A percentile compares a stretch with the other conserved stretches of the same genome.
phyloP scores from a whole-genome alignment of 208 protist genomes.

The Porcisia deanei region DNA sequence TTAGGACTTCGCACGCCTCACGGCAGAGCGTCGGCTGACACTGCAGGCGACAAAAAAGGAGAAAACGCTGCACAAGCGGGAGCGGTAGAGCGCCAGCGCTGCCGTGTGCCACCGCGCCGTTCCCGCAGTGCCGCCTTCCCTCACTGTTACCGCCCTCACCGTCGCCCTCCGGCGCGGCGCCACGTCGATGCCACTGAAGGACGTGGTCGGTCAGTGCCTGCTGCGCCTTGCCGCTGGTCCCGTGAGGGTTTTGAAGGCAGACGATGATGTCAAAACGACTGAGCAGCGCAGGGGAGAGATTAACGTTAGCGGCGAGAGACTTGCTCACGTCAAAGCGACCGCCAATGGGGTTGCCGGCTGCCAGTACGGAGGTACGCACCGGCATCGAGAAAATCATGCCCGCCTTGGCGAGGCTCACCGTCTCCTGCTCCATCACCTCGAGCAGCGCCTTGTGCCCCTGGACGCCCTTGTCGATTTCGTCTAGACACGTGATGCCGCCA shows the following conservation, averaged over 20 bases:
- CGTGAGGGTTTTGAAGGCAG: conserved; percentile 61
- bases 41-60: conserved; percentile 63
- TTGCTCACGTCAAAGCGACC: conserved; percentile 93
- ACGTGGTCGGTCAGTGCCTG: conserved; percentile 94
- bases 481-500: conserved; percentile 98
- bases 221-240: conserved; percentile 24
- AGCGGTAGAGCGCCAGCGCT: conserved; percentile 43
- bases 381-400: conserved; percentile 97
- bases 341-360: conserved; percentile 98
- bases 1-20: conserved; percentile 64
- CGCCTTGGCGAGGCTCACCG: conserved; percentile 98
- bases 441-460: conserved; percentile 97
- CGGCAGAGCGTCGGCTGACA: conserved; percentile 64
- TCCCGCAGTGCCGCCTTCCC: not conserved
- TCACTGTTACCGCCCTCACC: not conserved
- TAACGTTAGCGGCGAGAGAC: conserved; percentile 96
- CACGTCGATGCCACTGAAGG: conserved; percentile 75
- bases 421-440: conserved; percentile 99
- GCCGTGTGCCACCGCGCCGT: not conserved
- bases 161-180: not conserved
- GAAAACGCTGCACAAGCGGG: conserved; percentile 69
- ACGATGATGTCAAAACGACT: conserved; percentile 99
- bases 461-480: conserved; percentile 99
- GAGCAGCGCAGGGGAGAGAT: conserved; percentile 94
- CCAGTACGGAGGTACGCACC: conserved; percentile 96